phyloP scores from a whole-genome alignment of 768 basidiomycete genomes.

The Lactarius pseudohatsudake region DNA sequence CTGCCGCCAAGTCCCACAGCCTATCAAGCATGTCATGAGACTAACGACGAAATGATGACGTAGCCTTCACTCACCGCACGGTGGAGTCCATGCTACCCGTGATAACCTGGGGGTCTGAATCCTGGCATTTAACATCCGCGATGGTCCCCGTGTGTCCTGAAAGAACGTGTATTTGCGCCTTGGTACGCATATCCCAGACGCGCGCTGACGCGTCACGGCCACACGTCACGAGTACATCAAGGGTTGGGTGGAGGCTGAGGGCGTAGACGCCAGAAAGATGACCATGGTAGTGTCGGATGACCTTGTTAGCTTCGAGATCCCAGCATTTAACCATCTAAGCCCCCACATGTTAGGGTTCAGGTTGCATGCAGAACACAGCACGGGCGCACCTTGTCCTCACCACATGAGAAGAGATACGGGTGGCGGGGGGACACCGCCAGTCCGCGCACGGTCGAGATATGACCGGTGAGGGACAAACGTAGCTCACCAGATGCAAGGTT shows the following conservation, averaged over 20 bases:
- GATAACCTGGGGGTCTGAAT: constrained; percentile 96
- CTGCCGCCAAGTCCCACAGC: constrained; percentile 96
- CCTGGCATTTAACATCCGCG: constrained; percentile 94
- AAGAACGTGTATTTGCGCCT: constrained; percentile 91
- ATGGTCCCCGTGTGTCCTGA: constrained; percentile 94
- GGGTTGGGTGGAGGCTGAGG: constrained; percentile 88
- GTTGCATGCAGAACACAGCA: background rate
- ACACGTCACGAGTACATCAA: constrained; percentile 92
- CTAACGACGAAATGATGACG: background rate
- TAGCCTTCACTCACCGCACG: constrained; percentile 58
- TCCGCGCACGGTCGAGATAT: constrained; percentile 95
- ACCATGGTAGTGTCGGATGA: constrained; percentile 97
- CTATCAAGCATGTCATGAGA: constrained; percentile 39
- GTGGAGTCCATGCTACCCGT: constrained; percentile 99
- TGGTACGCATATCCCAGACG: constrained; percentile 99
- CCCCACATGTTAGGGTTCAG: background rate
- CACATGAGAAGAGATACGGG: constrained; percentile 96
- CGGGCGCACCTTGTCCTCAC: constrained; percentile 86
- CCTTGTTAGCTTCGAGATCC: constrained; percentile 98
- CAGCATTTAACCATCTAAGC: constrained; percentile 98
- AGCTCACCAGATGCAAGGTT: constrained; percentile 96
- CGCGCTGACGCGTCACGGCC: constrained; percentile 96
- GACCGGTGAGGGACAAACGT: constrained; percentile 94
- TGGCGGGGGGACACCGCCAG: constrained; percentile 90
- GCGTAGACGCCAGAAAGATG: constrained; percentile 98